Conservation (phyloP, 345 rosid species). For the Sapria himalayana region DNA sequence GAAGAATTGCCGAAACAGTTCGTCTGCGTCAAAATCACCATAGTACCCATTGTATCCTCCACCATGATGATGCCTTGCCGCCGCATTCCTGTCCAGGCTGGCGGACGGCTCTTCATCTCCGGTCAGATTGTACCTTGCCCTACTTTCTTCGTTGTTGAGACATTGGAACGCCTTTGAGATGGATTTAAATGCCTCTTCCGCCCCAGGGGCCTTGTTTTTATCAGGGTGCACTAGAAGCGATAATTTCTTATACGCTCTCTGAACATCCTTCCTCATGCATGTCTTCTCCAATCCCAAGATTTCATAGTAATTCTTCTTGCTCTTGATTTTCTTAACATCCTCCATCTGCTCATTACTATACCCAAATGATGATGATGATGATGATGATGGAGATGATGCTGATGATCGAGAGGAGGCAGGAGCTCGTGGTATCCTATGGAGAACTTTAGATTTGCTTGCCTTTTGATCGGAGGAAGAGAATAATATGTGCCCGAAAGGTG, state of each 20-base stretch:
- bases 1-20: slow-evolving; percentile 84
- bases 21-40: slow-evolving; percentile 69
- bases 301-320: slow-evolving; percentile 72
- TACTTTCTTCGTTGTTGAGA: slow-evolving; percentile 45
- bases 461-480: too few species aligned
- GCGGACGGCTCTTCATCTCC: slow-evolving; percentile 83
- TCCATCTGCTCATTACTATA: slow-evolving; percentile 60
- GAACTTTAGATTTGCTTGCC: too few species aligned
- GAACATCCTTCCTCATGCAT: slow-evolving; percentile 59
- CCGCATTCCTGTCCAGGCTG: slow-evolving; percentile 24
- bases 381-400: slow-evolving; percentile 18
- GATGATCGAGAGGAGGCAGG: slow-evolving; percentile 16
- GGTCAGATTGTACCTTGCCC: slow-evolving; percentile 48
- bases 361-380: slow-evolving; percentile 12
- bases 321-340: slow-evolving; percentile 52
- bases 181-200: slow-evolving; percentile 77
- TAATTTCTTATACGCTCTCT: slow-evolving; percentile 70
- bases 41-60: slow-evolving; percentile 44
- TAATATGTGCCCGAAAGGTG: too few species aligned
- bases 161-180: slow-evolving; percentile 90
- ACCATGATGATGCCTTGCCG: slow-evolving; percentile 17
- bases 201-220: slow-evolving; percentile 81
- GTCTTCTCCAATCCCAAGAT: slow-evolving; percentile 47
- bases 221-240: slow-evolving; percentile 90
- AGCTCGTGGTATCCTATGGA: too few species aligned